Evolutionary conservation across 129 eudicot genomes (phyloP).

Genomic region (Deinandra increscens): DNA sequence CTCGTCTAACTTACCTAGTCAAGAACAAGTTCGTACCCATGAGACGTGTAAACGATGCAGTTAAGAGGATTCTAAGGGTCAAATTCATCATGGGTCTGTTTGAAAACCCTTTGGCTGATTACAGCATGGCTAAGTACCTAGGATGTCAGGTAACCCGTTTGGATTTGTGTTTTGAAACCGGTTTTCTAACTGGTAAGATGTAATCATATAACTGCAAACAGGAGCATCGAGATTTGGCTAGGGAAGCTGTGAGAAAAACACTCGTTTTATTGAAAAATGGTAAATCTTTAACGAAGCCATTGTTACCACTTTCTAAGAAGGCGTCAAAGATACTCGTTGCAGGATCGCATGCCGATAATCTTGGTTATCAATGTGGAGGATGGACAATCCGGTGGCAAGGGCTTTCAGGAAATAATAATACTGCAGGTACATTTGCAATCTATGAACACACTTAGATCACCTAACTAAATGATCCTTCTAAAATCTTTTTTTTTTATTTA

Average conservation of each 20-base stretch:
- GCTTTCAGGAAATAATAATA: constrained; percentile 22
- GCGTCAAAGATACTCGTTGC: constrained; percentile 27
- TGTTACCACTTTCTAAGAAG: constrained; percentile 25
- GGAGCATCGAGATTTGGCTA: constrained; percentile 26
- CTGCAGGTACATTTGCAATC: constrained; percentile 13
- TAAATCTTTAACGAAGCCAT: not conserved
- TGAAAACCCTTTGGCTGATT: constrained; percentile 25
- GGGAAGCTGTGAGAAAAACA: constrained; percentile 33
- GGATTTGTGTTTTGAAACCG: constrained; percentile 10
- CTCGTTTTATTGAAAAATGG: constrained; percentile 26
- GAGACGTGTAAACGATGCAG: constrained; percentile 22
- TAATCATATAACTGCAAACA: constrained; percentile 6
- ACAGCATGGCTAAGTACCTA: constrained; percentile 23
- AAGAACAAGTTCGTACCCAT: constrained; percentile 20
- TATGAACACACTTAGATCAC: not conserved
- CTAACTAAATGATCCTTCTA: not conserved
- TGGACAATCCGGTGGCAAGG: constrained; percentile 31
- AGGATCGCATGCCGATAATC: constrained; percentile 30
- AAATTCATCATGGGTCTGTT: constrained; percentile 31
- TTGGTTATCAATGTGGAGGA: constrained; percentile 31
- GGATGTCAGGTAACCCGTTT: constrained; percentile 20
- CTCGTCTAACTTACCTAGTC: constrained; percentile 21
- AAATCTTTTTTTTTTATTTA: no score
- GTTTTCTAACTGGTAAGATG: not conserved
- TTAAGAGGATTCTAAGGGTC: constrained; percentile 24